phyloP scores from a whole-genome alignment of 148 eudicot genomes.

The Camellia sinensis region DNA sequence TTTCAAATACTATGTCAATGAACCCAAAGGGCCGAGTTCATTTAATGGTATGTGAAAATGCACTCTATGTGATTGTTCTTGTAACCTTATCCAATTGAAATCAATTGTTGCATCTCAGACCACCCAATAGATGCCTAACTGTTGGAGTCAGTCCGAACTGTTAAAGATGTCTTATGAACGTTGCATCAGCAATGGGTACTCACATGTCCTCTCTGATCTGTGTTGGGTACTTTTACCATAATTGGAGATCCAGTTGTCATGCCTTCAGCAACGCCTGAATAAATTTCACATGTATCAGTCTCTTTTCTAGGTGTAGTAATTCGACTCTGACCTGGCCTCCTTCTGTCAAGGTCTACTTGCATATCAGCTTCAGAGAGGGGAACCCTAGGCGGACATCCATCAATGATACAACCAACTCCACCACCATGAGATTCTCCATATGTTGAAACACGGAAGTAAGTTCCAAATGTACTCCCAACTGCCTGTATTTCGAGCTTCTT shows the following conservation, averaged over 20 bases:
- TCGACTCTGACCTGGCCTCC: conserved; percentile 99
- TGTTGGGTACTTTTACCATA: conserved; percentile 85
- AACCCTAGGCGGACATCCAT: conserved; percentile 91
- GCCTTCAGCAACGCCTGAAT: conserved; percentile 89
- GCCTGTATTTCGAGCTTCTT: conserved; percentile 71
- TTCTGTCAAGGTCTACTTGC: conserved; percentile 84
- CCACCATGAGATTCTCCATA: conserved; percentile 99
- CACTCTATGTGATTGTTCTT: background rate
- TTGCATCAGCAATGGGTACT: conserved; percentile 29
- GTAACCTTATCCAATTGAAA: background rate
- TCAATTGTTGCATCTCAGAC: conserved; percentile 2
- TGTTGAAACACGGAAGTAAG: conserved; percentile 82
- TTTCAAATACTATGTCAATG: background rate
- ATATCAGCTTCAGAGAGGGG: conserved; percentile 81
- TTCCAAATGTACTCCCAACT: conserved; percentile 76
- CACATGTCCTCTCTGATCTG: conserved; percentile 95
- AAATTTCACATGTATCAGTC: conserved; percentile 86
- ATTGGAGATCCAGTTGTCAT: conserved; percentile 90
- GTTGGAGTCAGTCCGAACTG: background rate
- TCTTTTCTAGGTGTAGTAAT: conserved; percentile 98
- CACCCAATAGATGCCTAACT: background rate
- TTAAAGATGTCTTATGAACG: background rate
- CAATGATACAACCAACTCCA: conserved; percentile 86
- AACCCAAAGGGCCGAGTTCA: background rate
- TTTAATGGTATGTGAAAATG: background rate